Percentiles rank a stretch among this genome's conserved stretches.
phyloP scores from a whole-genome alignment of 73 alveolate genomes.

The Paramecium tetraurelia region DNA sequence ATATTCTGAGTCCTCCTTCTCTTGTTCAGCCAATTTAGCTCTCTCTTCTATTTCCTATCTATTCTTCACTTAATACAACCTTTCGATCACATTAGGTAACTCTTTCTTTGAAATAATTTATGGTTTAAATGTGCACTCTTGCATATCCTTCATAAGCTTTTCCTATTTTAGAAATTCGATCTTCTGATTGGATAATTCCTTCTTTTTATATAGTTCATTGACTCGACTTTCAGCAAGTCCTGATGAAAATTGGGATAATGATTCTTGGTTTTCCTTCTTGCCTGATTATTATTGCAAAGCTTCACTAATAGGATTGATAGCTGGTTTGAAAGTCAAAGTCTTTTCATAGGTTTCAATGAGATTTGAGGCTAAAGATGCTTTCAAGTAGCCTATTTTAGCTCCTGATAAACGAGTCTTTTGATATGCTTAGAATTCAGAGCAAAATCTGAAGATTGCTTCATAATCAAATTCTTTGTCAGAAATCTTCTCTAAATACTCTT shows the following conservation, averaged over 20 bases:
- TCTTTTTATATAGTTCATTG: background rate
- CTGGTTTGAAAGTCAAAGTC: constrained; percentile 22
- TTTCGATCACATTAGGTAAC: constrained; percentile 22
- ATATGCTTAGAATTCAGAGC: background rate
- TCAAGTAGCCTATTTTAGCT: constrained; percentile 23
- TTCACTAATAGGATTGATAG: constrained; percentile 23
- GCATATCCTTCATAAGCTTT: background rate
- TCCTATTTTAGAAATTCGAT: background rate
- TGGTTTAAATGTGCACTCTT: constrained; percentile 37
- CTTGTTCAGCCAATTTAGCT: background rate
- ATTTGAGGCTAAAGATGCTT: background rate
- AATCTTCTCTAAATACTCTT: background rate
- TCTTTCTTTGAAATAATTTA: background rate
- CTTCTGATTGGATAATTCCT: background rate
- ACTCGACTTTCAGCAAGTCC: background rate
- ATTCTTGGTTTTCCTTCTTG: background rate
- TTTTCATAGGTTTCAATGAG: constrained; percentile 7
- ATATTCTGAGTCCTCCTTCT: background rate
- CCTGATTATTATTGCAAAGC: constrained; percentile 10
- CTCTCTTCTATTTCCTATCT: background rate
- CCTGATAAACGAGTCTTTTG: background rate
- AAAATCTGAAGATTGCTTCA: background rate
- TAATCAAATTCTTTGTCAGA: background rate
- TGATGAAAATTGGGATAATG: background rate
- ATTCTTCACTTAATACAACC: constrained; percentile 16